Evolutionary conservation across 352 stramenopile species (phyloP).

Genomic region (Poterioochromonas sp.): DNA sequence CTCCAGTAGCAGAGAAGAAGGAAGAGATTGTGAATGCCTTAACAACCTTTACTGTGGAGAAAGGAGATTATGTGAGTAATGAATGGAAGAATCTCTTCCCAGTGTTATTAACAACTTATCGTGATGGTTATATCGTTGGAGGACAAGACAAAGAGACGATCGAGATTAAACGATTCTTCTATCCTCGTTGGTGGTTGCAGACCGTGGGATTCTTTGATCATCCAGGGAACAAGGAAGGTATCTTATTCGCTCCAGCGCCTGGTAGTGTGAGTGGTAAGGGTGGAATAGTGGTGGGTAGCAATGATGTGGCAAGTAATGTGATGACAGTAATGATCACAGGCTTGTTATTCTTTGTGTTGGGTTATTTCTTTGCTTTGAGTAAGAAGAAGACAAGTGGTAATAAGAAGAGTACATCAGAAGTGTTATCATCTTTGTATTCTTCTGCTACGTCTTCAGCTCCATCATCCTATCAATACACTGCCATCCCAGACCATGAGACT

Average conservation of each 20-base stretch:
- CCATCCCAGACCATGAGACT: slow-evolving; percentile 8
- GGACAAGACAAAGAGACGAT: not conserved
- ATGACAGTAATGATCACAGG: slow-evolving; percentile 15
- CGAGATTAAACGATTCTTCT: slow-evolving; percentile 38
- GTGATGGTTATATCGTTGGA: slow-evolving; percentile 19
- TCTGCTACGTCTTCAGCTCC: slow-evolving; percentile 8
- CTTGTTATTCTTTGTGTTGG: slow-evolving; percentile 26
- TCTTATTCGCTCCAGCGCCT: slow-evolving; percentile 7
- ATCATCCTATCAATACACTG: slow-evolving; percentile 14
- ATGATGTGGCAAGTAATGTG: not conserved
- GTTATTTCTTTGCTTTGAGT: slow-evolving; percentile 15
- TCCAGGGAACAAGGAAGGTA: not conserved
- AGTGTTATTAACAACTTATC: slow-evolving; percentile 30
- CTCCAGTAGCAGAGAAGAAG: slow-evolving; percentile 10
- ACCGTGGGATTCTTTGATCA: slow-evolving; percentile 29
- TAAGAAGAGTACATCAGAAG: slow-evolving; percentile 14
- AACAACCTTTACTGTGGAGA: slow-evolving; percentile 28
- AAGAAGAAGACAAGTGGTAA: slow-evolving; percentile 14
- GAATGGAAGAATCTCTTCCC: slow-evolving; percentile 36
- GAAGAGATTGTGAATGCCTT: slow-evolving; percentile 25
- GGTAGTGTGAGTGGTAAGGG: not conserved
- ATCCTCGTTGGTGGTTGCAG: slow-evolving; percentile 39
- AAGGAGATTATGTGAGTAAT: slow-evolving; percentile 15
- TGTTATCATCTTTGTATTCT: slow-evolving; percentile 17
- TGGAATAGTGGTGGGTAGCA: slow-evolving; percentile 11